Percentiles rank a stretch among this genome's conserved stretches.
Conservation (phyloP, 306 rosid genomes). For the Medicago truncatula region DNA sequence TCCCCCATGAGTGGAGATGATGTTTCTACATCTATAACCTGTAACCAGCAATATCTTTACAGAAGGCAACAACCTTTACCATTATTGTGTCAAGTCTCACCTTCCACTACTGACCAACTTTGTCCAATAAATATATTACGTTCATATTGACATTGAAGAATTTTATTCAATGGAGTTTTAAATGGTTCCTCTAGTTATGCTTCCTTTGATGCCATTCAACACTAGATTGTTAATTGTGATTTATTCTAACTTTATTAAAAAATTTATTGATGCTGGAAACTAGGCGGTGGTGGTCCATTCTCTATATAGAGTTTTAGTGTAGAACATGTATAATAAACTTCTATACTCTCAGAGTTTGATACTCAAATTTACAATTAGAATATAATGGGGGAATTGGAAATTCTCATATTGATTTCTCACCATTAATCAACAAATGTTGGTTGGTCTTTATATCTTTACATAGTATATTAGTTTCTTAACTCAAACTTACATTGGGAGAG, state of each 20-base stretch:
- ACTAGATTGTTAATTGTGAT: conserved; percentile 3
- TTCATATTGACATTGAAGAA: conserved; percentile 21
- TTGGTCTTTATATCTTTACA: conserved; percentile 15
- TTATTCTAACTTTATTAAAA: neutral
- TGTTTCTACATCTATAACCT: conserved; percentile 11
- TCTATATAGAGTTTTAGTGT: conserved; percentile 2
- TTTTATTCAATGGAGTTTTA: neutral
- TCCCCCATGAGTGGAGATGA: neutral
- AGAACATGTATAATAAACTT: conserved; percentile 8
- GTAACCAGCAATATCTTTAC: conserved; percentile 1
- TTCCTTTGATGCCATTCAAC: conserved; percentile 3
- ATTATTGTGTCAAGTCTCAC: conserved; percentile 3
- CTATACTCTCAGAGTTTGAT: neutral
- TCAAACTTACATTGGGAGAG: conserved; percentile 30
- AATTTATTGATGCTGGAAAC: conserved; percentile 7
- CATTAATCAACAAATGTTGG: conserved; percentile 11
- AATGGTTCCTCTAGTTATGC: neutral
- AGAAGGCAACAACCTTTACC: neutral
- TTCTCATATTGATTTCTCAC: conserved; percentile 21
- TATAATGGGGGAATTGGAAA: conserved; percentile 13
- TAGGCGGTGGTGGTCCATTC: neutral
- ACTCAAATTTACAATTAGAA: conserved; percentile 10
- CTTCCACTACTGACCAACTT: conserved; percentile 10
- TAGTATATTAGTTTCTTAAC: conserved; percentile 32
- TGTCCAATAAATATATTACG: neutral